Conservation (phyloP, 2,329 filamentous ascomycete species). For the Fusarium marasasianum region DNA sequence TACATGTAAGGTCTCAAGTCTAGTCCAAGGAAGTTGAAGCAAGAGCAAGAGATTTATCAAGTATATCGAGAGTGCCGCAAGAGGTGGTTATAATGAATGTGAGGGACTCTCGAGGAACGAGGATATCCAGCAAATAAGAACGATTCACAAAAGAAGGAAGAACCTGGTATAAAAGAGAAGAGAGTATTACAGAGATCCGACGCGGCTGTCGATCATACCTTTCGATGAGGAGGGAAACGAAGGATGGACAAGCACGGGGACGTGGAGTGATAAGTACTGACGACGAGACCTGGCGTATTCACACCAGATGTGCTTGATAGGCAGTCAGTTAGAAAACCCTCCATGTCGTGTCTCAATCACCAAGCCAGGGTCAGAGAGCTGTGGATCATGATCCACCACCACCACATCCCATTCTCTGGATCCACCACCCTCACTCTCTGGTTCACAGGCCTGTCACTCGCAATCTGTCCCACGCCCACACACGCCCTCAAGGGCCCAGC, state of each 20-base stretch:
- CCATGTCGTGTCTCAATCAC: conserved; percentile 63
- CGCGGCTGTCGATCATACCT: conserved; percentile 60
- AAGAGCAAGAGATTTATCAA: conserved; percentile 33
- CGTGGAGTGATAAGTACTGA: conserved; percentile 59
- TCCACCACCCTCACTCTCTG: conserved; percentile 33
- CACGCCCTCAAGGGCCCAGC: conserved; percentile 26
- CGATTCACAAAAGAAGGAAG: conserved; percentile 61
- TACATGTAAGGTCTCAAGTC: conserved; percentile 44
- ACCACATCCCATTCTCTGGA: conserved; percentile 37
- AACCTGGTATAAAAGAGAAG: conserved; percentile 59
- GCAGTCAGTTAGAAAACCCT: conserved; percentile 43
- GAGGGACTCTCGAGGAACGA: conserved; percentile 51
- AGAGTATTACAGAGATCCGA: conserved; percentile 57
- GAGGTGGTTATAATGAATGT: conserved; percentile 51
- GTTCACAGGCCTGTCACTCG: conserved; percentile 14
- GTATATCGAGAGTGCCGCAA: conserved; percentile 37
- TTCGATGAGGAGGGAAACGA: conserved; percentile 47
- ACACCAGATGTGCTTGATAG: conserved; percentile 42
- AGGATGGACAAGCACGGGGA: conserved; percentile 55
- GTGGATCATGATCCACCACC: conserved; percentile 42
- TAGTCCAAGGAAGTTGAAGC: conserved; percentile 23
- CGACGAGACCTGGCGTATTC: conserved; percentile 49
- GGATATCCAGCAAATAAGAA: conserved; percentile 54
- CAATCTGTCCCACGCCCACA: conserved; percentile 26
- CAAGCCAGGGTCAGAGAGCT: conserved; percentile 50